These are phyloP conservation scores for Ogataea pignaliae DNA, from an alignment of 805 yeast species.

Conservation along the genomic window DNA sequence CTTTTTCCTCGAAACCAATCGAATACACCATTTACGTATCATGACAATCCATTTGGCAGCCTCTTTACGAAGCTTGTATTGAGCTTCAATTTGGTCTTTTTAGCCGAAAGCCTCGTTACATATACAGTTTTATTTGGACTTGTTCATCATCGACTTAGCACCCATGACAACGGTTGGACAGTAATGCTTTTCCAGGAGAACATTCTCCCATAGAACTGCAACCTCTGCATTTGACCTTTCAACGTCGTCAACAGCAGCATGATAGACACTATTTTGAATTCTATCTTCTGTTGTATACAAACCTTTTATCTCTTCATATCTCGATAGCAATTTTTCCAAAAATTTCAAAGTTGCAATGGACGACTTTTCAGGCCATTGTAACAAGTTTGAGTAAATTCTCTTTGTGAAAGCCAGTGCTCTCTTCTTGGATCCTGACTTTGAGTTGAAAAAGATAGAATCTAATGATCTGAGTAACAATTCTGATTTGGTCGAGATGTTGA, in stretches of 20 bases:
- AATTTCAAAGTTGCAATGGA: conserved; percentile 73
- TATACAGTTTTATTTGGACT: conserved; percentile 19
- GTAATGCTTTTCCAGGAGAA: conserved; percentile 74
- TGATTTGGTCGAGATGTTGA: conserved; percentile 83
- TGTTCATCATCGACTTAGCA: conserved; percentile 38
- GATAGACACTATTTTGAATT: conserved; percentile 73
- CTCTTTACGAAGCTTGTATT: no score
- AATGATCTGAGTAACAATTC: conserved; percentile 75
- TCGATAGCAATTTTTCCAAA: conserved; percentile 66
- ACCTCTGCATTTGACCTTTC: conserved; percentile 82
- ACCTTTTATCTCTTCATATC: conserved; percentile 69
- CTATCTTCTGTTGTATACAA: conserved; percentile 86
- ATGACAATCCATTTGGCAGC: no score
- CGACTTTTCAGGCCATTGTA: conserved; percentile 86
- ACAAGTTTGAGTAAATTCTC: conserved; percentile 59
- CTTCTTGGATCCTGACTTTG: conserved; percentile 58
- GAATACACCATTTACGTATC: no score
- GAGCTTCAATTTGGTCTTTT: no score
- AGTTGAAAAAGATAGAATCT: conserved; percentile 76
- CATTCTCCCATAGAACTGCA: conserved; percentile 87
- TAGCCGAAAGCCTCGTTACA: no score
- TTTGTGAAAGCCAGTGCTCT: conserved; percentile 82
- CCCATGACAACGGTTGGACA: conserved; percentile 78
- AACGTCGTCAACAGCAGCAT: conserved; percentile 58
- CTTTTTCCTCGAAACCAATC: no score